Evolutionary conservation across 495 filamentous ascomycete genomes (phyloP), one percentile per base, ranked within the genome.

Genomic region (Paragyromitra xinjiangensis): DNA sequence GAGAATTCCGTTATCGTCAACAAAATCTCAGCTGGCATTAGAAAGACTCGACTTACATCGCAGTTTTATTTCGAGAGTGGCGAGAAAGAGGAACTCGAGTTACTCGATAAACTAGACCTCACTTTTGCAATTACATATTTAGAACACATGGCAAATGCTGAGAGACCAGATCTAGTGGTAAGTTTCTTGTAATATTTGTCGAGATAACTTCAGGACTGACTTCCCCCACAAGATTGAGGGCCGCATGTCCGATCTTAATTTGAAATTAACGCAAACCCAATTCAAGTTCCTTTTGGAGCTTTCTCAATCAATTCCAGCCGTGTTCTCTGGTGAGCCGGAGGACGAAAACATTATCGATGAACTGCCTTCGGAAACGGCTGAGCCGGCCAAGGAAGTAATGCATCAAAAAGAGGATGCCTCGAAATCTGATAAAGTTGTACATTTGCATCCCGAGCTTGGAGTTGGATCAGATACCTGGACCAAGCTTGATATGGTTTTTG

Each of bases 21-120:
- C 87, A 91, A 96, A 82, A 89, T 99, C 39, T 91, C 92, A 8
- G 91, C 95, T 58, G 95, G 95, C 39, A 95, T 99, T 74, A 89
- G 94, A 53, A 95, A 98, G 74, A 93, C 97, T 67, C 89, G 93
- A 45, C 83, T 99, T 53, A 97, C 94, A 1, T 98, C 96, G 8
- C 88, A 92, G 51, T 95, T 98, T 83, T 89, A 98, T 81, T 98
- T 94, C 76, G 84, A 87, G 11, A 88, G 90, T 40, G 89, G 89
- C 56, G 83, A 88, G 65, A 88, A 88, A 0, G 95, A 99, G 83
- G 94, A 97, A 80, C 87, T 98, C 26, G 93, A 99, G 83, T 91
- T 99, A 85, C 94, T 99, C 71, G 93, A 98, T 81, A 94, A 98
- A 77, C 93, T 98, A 16, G 95, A 98, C 81, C 86, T 99, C 45